Percentiles rank a stretch among this genome's conserved stretches.
phyloP scores from a whole-genome alignment of 345 rosid species.

The Gynandropsis gynandra region DNA sequence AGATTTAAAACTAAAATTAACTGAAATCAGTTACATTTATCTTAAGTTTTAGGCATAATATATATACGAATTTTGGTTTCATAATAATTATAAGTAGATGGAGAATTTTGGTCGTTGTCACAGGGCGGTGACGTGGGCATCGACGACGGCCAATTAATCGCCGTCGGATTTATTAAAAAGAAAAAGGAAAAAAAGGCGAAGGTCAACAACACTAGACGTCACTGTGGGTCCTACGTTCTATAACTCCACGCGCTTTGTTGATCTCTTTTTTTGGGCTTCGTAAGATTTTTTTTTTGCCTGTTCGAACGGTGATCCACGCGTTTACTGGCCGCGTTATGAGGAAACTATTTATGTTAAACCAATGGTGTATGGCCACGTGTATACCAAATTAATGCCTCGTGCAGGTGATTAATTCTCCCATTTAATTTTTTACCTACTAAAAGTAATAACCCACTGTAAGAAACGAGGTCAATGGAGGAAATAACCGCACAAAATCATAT shows the following conservation, averaged over 20 bases:
- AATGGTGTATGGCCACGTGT: constrained; percentile 16
- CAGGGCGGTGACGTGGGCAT: constrained; percentile 19
- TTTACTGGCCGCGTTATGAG: constrained; percentile 17
- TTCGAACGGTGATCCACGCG: constrained; percentile 22
- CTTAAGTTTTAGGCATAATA: background rate
- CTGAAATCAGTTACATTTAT: too few species aligned
- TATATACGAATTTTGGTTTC: background rate
- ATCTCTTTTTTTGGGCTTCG: background rate
- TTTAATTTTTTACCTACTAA: constrained; percentile 10
- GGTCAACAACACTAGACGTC: too few species aligned
- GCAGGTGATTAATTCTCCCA: background rate
- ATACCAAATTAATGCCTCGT: background rate
- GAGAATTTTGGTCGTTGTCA: constrained; percentile 11
- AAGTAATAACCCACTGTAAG: too few species aligned
- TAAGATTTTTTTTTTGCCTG: constrained; percentile 10
- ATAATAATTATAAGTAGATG: background rate
- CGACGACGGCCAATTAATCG: constrained; percentile 11
- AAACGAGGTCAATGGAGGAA: too few species aligned
- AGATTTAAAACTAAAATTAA: too few species aligned
- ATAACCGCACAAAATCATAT: too few species aligned
- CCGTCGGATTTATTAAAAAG: background rate
- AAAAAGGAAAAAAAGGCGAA: background rate
- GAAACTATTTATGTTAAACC: constrained; percentile 3
- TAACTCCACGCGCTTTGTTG: constrained; percentile 25
- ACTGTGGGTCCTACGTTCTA: constrained; percentile 12